phyloP scores from a whole-genome alignment of 371 early-diverging fungal genomes.

The Actinomortierella wolfii region DNA sequence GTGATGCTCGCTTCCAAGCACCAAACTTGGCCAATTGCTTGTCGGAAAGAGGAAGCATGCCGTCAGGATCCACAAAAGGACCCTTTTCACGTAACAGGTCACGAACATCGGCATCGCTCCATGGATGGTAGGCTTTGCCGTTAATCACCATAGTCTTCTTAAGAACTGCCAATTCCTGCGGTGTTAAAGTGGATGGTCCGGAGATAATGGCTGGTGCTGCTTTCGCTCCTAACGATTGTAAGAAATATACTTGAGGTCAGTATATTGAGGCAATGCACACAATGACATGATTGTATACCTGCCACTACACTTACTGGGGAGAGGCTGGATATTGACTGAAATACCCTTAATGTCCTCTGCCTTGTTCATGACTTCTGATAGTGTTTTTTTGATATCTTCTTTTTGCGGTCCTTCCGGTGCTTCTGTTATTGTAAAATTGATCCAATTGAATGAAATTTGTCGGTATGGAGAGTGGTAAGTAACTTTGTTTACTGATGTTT shows the following conservation, averaged over 20 bases:
- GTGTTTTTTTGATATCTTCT: constrained; percentile 21
- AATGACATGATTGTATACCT: no score
- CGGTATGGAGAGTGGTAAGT: neutral
- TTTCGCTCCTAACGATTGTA: constrained; percentile 14
- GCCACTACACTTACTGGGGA: constrained; percentile 12
- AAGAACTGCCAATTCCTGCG: constrained; percentile 33
- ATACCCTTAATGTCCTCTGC: constrained; percentile 45
- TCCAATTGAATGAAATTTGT: no score
- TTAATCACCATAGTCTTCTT: constrained; percentile 44
- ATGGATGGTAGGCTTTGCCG: constrained; percentile 39
- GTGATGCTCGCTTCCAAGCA: constrained; percentile 82
- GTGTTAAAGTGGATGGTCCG: constrained; percentile 39
- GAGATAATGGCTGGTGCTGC: constrained; percentile 21
- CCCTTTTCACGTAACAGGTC: constrained; percentile 38
- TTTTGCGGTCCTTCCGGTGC: constrained; percentile 33
- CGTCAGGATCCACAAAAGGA: constrained; percentile 67
- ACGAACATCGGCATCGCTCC: constrained; percentile 40
- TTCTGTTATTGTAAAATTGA: constrained; percentile 6
- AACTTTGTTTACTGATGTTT: neutral
- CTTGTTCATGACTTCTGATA: constrained; percentile 24
- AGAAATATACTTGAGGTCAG: no score
- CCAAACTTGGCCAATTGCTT: constrained; percentile 77
- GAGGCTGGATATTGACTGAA: constrained; percentile 11
- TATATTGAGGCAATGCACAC: no score
- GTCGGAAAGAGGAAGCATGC: constrained; percentile 72